Base-by-base conservation (phyloP, 495 filamentous ascomycete species). In the Apiosordaria backusii region DNA sequence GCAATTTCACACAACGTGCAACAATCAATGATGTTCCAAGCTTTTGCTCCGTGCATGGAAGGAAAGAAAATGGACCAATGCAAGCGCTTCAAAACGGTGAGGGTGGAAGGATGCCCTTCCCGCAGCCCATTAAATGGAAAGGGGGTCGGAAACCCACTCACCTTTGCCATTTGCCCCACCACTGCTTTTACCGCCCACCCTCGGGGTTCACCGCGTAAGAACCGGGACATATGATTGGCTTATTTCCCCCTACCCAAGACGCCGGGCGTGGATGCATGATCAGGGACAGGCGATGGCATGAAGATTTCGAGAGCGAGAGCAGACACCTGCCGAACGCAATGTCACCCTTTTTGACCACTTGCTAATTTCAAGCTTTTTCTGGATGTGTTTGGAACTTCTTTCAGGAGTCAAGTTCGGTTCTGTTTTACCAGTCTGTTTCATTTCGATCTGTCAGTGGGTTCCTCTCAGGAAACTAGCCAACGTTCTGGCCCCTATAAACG, bases 61-160 rank as follows among this genome's bases (percentile, higher is more conserved):
- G 60, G 22, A 58, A 18, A 54, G 27, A 6, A 50, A 68, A 62
- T 63, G 40, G 61, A 58, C 66, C 69, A 71, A 68, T 68, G 69
- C 63, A 57, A 57, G 65, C 18, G 61, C 62, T 66, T 62, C 58
- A 69, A 65, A 65, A 63, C 62, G 64, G 66, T 66, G 69, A 68
- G 57, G 64, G 61, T 27, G 57, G 64, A 62, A 68, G 61, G 64
- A 60, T 27, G 57, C 68, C 63, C 59, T 67, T 54, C 65, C 67
- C 22, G 54, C 66, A 60, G 69, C 63, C 35, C 35, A 63, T 68
- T 68, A 67, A 69, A 69, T 67, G 69, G 67, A 61, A 67, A 67
- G 60, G 63, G 62, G 70, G 55, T 35, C 50, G 21, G 45, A n/a
- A 19, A 62, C 50, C 16, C 50, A 18, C 50, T 53, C 16, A 3